Evolutionary conservation across 345 rosid genomes (phyloP), one percentile per base, ranked within the genome.

Genomic region (Aquilaria sinensis): DNA sequence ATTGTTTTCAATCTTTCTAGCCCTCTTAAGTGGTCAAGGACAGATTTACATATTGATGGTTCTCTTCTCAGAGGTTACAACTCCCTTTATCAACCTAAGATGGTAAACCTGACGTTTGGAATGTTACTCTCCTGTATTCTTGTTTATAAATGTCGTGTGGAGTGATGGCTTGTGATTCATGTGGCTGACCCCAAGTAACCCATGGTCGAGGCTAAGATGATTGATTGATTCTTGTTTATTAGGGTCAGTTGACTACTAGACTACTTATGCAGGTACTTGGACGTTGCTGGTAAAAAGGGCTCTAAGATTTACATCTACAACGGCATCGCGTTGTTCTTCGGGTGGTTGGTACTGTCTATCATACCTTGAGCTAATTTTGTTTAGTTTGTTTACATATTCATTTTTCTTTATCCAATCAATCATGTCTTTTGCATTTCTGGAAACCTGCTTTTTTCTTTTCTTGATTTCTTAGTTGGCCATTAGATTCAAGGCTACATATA

Each of bases 51-150:
- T 91, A 70, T 80, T 91, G 49, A 77, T 86, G 80, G 89, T 88
- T 83, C 93, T 91, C 66, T 76, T 91, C 68, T 67, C 96, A 2
- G 94, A 91, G 70, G 68, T 73, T 68, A 91, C 94, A 32, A 86
- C 96, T 1, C 91, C 94, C 5, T 91, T 88, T 66, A 85, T 91
- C 32, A 91, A 91, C 71, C 71, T 91, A 33, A 86, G 96, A 74
- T 91, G 97, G 97, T 91, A 78, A 65, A 68, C 37, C 62, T 53
- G 31, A 37, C 56, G 51, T 60, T 31, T 51, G 9, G 33, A 50
- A 67, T 43, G 37, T 48, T 54, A 13, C 47, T 23, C 51, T 43
- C 37, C 15, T 29, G 45, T 49, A 33, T 13, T 53, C 56, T 63
- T 51, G 52, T 46, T 45, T 64, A 43, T 56, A 30, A 57, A 37